Evolutionary conservation across 2,329 filamentous ascomycete genomes (phyloP).

Genomic region (Colletotrichum simmondsii): DNA sequence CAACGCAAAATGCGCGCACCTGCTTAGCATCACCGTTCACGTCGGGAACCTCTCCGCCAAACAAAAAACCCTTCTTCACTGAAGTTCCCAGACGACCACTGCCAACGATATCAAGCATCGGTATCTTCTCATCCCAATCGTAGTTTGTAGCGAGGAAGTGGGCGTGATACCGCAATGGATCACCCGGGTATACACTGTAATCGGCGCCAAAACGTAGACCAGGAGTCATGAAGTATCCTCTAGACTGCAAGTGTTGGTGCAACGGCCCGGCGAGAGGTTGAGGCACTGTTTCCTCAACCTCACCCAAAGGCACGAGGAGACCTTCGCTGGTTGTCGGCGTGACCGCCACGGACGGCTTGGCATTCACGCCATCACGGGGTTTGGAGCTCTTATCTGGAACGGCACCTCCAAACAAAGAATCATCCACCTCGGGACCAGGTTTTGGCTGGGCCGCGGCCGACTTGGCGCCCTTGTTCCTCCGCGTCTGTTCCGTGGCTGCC

Average conservation of each 20-base stretch:
- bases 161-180: slow-evolving; percentile 93
- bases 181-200: slow-evolving; percentile 94
- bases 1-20: slow-evolving; percentile 83
- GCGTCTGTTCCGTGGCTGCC: slow-evolving; percentile 41
- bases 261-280: slow-evolving; percentile 61
- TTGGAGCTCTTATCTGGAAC: not conserved
- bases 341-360: slow-evolving; percentile 39
- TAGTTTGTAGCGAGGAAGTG: slow-evolving; percentile 90
- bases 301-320: slow-evolving; percentile 39
- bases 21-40: slow-evolving; percentile 46
- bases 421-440: not conserved
- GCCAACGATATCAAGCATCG: slow-evolving; percentile 85
- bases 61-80: slow-evolving; percentile 94
- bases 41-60: slow-evolving; percentile 73
- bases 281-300: slow-evolving; percentile 26
- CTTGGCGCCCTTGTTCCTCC: slow-evolving; percentile 37
- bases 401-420: too few relatives aligned
- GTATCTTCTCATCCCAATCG: slow-evolving; percentile 88
- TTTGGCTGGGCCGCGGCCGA: not conserved
- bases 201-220: slow-evolving; percentile 94
- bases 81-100: slow-evolving; percentile 91
- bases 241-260: slow-evolving; percentile 81
- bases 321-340: slow-evolving; percentile 50
- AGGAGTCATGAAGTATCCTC: slow-evolving; percentile 88
- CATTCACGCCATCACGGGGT: not conserved